Percentiles rank a stretch among this genome's conserved stretches.
These are phyloP conservation scores for Lyophyllum decastes DNA, from an alignment of 768 basidiomycete species.

Conservation along the genomic window DNA sequence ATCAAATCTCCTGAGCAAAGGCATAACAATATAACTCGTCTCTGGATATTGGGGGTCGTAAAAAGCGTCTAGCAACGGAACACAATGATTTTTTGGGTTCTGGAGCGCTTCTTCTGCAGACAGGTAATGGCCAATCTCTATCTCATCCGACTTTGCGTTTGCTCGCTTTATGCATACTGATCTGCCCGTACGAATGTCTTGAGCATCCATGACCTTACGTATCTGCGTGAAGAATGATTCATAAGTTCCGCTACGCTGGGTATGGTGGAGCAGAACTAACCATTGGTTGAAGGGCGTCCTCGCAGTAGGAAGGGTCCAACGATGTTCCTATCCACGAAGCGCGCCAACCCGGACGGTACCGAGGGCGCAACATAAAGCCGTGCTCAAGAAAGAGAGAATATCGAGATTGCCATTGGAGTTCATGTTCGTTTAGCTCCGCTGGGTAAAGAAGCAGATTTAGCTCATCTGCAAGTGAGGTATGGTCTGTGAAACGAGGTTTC, in stretches of 20 bases:
- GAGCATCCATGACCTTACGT: slow-evolving; percentile 28
- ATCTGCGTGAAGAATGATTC: slow-evolving; percentile 15
- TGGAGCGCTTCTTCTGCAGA: slow-evolving; percentile 5
- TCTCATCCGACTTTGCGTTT: slow-evolving; percentile 16
- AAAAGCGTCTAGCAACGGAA: slow-evolving; percentile 22
- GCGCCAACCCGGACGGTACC: slow-evolving; percentile 28
- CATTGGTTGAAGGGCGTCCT: slow-evolving; percentile 26
- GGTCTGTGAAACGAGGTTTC: too few species aligned
- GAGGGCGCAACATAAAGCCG: slow-evolving; percentile 28
- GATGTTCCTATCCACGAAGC: slow-evolving; percentile 19
- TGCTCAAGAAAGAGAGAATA: slow-evolving; percentile 23
- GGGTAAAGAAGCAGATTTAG: too few species aligned
- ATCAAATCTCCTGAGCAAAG: slow-evolving; percentile 36
- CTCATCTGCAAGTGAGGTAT: too few species aligned
- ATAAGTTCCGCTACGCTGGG: too few species aligned
- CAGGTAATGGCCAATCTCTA: slow-evolving; percentile 17
- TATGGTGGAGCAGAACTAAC: neutral
- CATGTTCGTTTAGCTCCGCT: slow-evolving; percentile 2
- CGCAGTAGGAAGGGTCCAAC: slow-evolving; percentile 11
- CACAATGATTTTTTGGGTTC: slow-evolving; percentile 13
- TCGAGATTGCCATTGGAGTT: slow-evolving; percentile 29
- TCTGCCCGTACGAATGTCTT: slow-evolving; percentile 21
- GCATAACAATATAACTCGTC: slow-evolving; percentile 31
- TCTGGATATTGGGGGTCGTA: slow-evolving; percentile 12
- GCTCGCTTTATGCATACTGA: slow-evolving; percentile 33